Evolutionary conservation across 2,329 filamentous ascomycete species (phyloP).

Genomic region (Colletotrichum musae): DNA sequence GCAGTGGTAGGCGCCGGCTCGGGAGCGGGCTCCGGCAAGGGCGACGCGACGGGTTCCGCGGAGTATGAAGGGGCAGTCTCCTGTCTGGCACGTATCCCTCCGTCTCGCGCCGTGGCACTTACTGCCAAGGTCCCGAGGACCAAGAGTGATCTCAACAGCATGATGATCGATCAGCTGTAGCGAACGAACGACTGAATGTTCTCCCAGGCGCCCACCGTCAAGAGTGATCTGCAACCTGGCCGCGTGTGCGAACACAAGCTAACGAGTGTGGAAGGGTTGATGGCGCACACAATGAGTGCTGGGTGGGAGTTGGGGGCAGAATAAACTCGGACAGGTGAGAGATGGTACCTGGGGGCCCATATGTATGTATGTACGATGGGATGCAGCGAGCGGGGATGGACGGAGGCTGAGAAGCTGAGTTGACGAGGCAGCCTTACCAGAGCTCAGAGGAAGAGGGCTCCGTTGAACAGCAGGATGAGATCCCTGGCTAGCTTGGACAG

Average conservation of each 20-base stretch:
- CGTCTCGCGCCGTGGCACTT: constrained; percentile 24
- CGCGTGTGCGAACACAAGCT: constrained; percentile 14
- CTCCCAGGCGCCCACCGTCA: constrained; percentile 14
- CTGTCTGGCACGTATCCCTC: constrained; percentile 20
- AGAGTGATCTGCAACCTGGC: constrained; percentile 21
- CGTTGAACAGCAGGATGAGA: constrained; percentile 15
- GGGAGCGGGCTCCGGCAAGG: neutral
- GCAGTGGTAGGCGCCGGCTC: constrained; percentile 14
- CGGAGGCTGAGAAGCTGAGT: constrained; percentile 34
- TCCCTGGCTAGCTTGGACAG: constrained; percentile 25
- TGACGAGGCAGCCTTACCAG: constrained; percentile 35
- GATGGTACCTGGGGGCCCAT: constrained; percentile 35
- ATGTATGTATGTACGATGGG: constrained; percentile 39
- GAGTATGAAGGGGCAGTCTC: constrained; percentile 18
- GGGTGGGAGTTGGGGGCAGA: constrained; percentile 27
- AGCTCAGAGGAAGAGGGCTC: constrained; percentile 5
- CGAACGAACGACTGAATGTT: constrained; percentile 22
- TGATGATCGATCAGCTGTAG: constrained; percentile 6
- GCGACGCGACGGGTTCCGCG: constrained; percentile 7
- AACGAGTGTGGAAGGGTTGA: constrained; percentile 36
- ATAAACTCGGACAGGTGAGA: constrained; percentile 17
- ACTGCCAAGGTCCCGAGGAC: constrained; percentile 27
- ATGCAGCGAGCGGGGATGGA: constrained; percentile 7
- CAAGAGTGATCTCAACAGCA: constrained; percentile 29
- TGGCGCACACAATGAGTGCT: constrained; percentile 24